Evolutionary conservation across 257 asterid genomes (phyloP), one percentile per base, ranked within the genome.

Genomic region (Solanum sejunctum): DNA sequence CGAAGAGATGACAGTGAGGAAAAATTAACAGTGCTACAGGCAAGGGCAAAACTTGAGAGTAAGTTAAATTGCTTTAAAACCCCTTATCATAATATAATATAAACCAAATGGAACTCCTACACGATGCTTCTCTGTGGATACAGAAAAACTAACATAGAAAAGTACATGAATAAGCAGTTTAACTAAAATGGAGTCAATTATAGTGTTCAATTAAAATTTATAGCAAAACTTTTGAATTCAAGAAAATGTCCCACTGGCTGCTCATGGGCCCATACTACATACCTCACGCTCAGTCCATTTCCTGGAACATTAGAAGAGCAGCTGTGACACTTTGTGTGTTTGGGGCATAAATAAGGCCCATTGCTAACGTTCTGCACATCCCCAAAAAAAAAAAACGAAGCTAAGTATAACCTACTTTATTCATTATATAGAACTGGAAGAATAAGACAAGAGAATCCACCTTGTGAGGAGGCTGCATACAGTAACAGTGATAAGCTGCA

Each of bases 381-480:
- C 54, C 56, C n/a, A n/a, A 84, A 80, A 81, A 87, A 80, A 85
- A 67, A 81, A 87, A 80, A 86, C 72, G 88, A 86, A 78, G 88
- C 86, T 73, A 64, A 73, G 81, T 63, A 23, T 84, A 81, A 47
- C 63, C 66, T 21, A 72, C 51, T 69, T 47, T 49, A 36, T 28
- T 70, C 69, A 70, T 55, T 71, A 61, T 71, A 43, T 45, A 52
- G 20, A 80, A 83, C 64, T 58, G 21, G 21, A 83, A 36, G 43
- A 51, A 72, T 52, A 67, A 23, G 43, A 54, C 49, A 73, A 51
- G 45, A 66, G 57, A 57, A 63, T 87, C 64, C 86, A 97, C 99
- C 99, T 95, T 97, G 89, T 97, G 99, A 21, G 99, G 98, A 87
- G 98, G 99, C 84, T 97, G 99, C 90, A 93, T 97, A 85, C 99